Evolutionary conservation across 805 yeast genomes (phyloP).

Genomic region (Spencermartinsiella europaea): DNA sequence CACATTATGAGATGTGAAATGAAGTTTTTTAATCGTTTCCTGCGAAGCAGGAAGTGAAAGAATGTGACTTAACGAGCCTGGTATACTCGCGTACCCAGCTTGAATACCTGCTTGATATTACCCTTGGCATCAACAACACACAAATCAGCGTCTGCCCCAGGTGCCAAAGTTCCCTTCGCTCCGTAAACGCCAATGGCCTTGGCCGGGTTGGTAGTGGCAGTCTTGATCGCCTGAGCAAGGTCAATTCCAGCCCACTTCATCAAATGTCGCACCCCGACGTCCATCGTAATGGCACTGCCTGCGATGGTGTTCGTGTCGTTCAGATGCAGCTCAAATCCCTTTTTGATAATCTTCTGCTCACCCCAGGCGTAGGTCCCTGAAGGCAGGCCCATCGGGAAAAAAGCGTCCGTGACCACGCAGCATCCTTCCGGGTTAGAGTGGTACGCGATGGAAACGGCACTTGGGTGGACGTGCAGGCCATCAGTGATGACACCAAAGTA

Average conservation of each 20-base stretch:
- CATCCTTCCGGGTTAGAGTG: conserved; percentile 48
- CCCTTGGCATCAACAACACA: conserved; percentile 43
- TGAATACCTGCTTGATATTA: conserved; percentile 44
- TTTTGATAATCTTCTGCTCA: conserved; percentile 43
- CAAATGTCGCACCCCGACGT: conserved; percentile 47
- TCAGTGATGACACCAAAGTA: conserved; percentile 53
- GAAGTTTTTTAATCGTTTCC: not conserved
- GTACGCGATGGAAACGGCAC: conserved; percentile 47
- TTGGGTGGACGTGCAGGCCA: conserved; percentile 56
- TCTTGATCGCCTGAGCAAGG: conserved; percentile 49
- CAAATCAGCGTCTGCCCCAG: conserved; percentile 55
- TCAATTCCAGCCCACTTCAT: conserved; percentile 45
- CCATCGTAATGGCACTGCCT: conserved; percentile 54
- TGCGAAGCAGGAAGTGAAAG: no score
- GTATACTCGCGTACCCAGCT: conserved; percentile 40
- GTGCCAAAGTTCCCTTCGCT: conserved; percentile 45
- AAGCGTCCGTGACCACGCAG: conserved; percentile 55
- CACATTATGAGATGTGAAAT: no score
- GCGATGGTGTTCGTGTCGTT: conserved; percentile 56
- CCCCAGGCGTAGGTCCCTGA: conserved; percentile 54
- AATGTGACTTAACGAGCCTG: conserved; percentile 20
- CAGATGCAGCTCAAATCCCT: conserved; percentile 42
- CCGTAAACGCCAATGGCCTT: conserved; percentile 40
- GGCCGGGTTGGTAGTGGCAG: conserved; percentile 53
- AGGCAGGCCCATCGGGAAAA: conserved; percentile 50